These are phyloP conservation scores for Penicillium sp. DNA, from an alignment of 2,329 filamentous ascomycete genomes.

Conservation along the genomic window DNA sequence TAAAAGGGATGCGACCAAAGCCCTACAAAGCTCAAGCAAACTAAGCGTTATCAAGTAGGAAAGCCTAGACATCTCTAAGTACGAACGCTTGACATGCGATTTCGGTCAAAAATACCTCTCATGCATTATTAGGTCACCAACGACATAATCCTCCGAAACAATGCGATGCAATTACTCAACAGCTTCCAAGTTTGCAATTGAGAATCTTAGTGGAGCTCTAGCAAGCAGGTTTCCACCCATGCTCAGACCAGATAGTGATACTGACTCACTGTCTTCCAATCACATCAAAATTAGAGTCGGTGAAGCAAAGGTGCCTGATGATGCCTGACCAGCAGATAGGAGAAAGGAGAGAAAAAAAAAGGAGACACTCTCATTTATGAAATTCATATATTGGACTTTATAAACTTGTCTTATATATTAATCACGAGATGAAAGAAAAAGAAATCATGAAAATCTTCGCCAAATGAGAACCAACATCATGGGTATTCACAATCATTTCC, in stretches of 20 bases:
- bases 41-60: too few species aligned
- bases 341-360: neutral
- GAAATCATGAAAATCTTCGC: slow-evolving; percentile 10
- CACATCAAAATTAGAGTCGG: slow-evolving; percentile 1
- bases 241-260: neutral
- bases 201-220: too few species aligned
- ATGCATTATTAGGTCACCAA: too few species aligned
- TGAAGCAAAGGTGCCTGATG: slow-evolving; percentile 6
- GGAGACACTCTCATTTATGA: neutral
- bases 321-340: neutral
- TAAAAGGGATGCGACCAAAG: too few species aligned
- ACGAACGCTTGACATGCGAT: too few species aligned
- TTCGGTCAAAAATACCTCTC: too few species aligned
- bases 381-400: slow-evolving; percentile 5
- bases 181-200: too few species aligned
- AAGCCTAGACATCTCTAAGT: too few species aligned
- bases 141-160: too few species aligned
- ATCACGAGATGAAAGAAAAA: slow-evolving; percentile 7
- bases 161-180: too few species aligned
- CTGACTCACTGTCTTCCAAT: neutral
- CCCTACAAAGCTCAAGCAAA: too few species aligned
- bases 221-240: neutral
- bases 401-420: slow-evolving; percentile 14
- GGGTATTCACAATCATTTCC: slow-evolving; percentile 34
- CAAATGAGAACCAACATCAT: slow-evolving; percentile 22